Base-by-base conservation (phyloP, 768 basidiomycete species). In the Mycena olivaceomarginata region DNA sequence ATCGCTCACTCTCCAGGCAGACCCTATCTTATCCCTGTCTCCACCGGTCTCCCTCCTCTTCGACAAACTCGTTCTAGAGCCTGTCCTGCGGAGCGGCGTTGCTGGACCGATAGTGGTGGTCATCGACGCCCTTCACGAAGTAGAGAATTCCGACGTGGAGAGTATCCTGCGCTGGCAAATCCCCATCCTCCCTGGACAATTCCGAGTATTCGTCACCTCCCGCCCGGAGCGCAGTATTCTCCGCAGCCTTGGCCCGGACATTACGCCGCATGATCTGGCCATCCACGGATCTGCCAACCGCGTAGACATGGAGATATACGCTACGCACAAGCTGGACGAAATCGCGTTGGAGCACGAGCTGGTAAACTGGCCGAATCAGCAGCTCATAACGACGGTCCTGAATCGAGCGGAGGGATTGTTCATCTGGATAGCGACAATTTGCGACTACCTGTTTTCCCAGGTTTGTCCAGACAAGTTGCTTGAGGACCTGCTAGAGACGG, bases 111-210 rank as follows among this genome's bases (percentile, higher is more conserved):
- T 67, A 20, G 65, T 48, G 22, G 59, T 80, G 20, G 78, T 83
- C 16, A 80, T 83, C n/a, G 82, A 83, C 75, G 82, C 82, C 8
- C 68, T 83, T 18, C 80, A 83, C 69, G 80, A 83, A 70, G 75
- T 77, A 13, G 72, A 56, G n/a, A 75, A 72, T 51, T 59, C 66
- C 12, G 77, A 80, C 18, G 43, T 81, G 13, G 72, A 80, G 57
- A 20, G 20, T 16, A 72, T 82, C 45, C 79, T 83, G 16, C 59
- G 74, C 10, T 53, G 73, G 16, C 67, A 79, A 46, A 48, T 83
- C 37, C 74, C 80, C 18, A 57, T 68, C 6, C 79, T 81, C 22
- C 77, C 81, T 59, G 65, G 48, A 18, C 66, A 43, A n/a, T 67
- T 82, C 40, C 81, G 82, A 18, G 62, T 83, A 25, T 79, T 83